Evolutionary conservation across 371 early-diverging fungal species (phyloP).

Genomic region (Lichtheimia ornata): DNA sequence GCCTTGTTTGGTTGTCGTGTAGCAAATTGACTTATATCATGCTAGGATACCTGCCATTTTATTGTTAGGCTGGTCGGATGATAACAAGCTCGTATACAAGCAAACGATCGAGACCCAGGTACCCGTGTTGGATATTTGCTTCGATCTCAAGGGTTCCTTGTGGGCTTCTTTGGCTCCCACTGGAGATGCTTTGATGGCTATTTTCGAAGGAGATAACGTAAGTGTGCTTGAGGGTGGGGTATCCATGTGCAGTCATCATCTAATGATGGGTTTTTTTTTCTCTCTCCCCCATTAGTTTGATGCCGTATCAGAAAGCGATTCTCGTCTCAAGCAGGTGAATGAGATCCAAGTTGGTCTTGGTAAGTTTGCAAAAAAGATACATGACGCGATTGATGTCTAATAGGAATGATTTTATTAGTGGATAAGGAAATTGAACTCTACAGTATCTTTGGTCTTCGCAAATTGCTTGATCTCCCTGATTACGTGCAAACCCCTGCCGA

Average conservation of each 20-base stretch:
- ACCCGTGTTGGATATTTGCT: conserved; percentile 32
- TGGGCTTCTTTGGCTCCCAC: conserved; percentile 37
- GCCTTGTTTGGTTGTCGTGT: neutral
- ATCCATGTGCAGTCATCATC: too few species aligned
- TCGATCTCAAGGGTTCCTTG: conserved; percentile 30
- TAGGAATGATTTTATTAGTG: conserved; percentile 14
- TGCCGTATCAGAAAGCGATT: conserved; percentile 19
- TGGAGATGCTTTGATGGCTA: conserved; percentile 19
- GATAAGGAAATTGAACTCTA: conserved; percentile 51
- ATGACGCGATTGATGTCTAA: neutral
- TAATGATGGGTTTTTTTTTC: too few species aligned
- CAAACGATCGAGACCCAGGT: conserved; percentile 26
- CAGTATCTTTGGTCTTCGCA: conserved; percentile 57
- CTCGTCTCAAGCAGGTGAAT: conserved; percentile 41
- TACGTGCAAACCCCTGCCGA: conserved; percentile 25
- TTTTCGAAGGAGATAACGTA: conserved; percentile 18
- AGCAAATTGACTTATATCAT: neutral
- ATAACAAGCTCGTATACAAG: conserved; percentile 22
- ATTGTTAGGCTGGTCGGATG: conserved; percentile 31
- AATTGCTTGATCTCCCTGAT: conserved; percentile 47
- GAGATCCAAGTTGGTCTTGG: conserved; percentile 37
- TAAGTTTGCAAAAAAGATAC: conserved; percentile 7
- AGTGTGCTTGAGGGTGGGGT: neutral
- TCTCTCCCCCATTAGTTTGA: conserved; percentile 15
- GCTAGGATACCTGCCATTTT: conserved; percentile 33